Evolutionary conservation across 2,329 filamentous ascomycete genomes (phyloP), one percentile per base, ranked within the genome.

Genomic region (Hymenoscyphus fraxineus): DNA sequence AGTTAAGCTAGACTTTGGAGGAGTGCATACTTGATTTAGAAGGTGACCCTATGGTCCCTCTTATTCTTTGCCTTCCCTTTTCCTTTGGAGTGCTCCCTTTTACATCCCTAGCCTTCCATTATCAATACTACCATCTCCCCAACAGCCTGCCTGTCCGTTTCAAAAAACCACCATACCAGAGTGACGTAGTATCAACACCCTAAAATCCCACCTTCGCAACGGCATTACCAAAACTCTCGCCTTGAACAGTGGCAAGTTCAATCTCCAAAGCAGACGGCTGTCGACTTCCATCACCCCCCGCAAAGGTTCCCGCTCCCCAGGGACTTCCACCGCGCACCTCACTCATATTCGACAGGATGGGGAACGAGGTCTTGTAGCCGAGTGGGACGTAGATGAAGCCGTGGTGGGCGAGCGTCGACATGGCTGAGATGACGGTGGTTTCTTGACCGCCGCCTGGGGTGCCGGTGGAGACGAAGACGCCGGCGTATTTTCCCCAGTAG

Each of bases 341-440:
- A 38, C 76, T 76, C 41, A 97, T 78, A 79, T 93, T 88, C 69
- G 88, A 76, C 69, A 97, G 79, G 68, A 87, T 79, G 66, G 76
- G 76, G 76, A 97, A 97, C 59, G 87, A 80, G 73, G 88, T 91
- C 80, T 91, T 89, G 83, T 96, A 98, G 63, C 95, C 95, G 62
- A 98, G 84, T 59, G 95, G 95, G n/a, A 98, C 93, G 78, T 90
- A 98, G 83, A 95, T 89, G 81, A 98, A 90, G 74, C 95, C 95
- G 82, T 98, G 95, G 81, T 98, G 95, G 66, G 88, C 78, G 62
- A 98, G 82, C 19, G 94, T 98, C 75, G 88, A 92, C 86, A 98
- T 87, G 76, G 89, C 81, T 40, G 88, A 83, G 68, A 97, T 81
- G 71, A 85, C 89, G 58, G 95, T 99, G 64, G 87, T 88, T 82